These are phyloP conservation scores for Citrus sinensis DNA, from an alignment of 345 rosid species.

Conservation along the genomic window DNA sequence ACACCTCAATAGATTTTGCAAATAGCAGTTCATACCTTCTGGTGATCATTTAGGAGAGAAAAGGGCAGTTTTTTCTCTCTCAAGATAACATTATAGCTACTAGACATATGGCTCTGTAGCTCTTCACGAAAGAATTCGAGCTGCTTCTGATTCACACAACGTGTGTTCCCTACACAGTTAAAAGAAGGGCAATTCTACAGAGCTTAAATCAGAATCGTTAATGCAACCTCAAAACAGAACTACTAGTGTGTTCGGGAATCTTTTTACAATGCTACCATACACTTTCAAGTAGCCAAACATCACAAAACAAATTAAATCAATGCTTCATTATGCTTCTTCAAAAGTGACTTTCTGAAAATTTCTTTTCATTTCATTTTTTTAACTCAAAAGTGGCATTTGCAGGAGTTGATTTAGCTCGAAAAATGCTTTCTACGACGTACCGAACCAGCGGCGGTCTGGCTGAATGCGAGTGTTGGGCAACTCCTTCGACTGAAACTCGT, in stretches of 20 bases:
- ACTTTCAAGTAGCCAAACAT: neutral
- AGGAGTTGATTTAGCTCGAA: neutral
- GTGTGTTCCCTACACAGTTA: slow-evolving; percentile 51
- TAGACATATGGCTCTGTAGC: slow-evolving; percentile 61
- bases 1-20: neutral
- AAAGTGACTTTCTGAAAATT: no score
- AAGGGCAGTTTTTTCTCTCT: slow-evolving; percentile 75
- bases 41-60: slow-evolving; percentile 75
- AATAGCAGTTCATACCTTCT: slow-evolving; percentile 42
- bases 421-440: slow-evolving; percentile 28
- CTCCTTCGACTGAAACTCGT: slow-evolving; percentile 73
- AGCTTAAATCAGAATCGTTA: neutral
- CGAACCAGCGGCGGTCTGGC: slow-evolving; percentile 89
- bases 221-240: neutral
- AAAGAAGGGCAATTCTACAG: neutral
- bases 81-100: slow-evolving; percentile 67
- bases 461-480: slow-evolving; percentile 76
- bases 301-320: neutral
- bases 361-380: neutral
- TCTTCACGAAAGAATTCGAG: slow-evolving; percentile 80
- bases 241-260: neutral
- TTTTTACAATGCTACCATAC: neutral
- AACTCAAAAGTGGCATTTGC: no score
- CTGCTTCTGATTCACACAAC: slow-evolving; percentile 74
- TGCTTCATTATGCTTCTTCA: no score